phyloP scores from a whole-genome alignment of 257 asterid species.

The Lantana camara region DNA sequence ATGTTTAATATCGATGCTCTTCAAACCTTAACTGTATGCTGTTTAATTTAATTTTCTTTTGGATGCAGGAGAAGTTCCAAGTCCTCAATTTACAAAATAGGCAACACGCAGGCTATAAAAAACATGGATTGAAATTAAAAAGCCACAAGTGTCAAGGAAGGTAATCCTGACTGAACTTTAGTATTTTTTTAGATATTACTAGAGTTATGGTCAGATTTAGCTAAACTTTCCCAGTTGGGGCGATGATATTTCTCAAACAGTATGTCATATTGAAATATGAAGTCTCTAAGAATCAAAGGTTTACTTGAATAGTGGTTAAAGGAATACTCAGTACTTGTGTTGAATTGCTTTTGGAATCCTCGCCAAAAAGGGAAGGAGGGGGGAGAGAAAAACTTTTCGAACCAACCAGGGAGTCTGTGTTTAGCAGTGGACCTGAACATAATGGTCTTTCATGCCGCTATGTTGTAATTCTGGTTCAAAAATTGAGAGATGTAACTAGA shows the following conservation, averaged over 20 bases:
- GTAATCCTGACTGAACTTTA: slow-evolving; percentile 13
- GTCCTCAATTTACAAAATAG: slow-evolving; percentile 45
- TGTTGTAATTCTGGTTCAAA: neutral
- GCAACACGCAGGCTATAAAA: slow-evolving; percentile 86
- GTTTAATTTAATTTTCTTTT: slow-evolving; percentile 20
- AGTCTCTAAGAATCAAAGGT: too few species aligned
- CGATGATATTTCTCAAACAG: neutral
- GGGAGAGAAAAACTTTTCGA: too few species aligned
- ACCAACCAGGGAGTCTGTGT: too few species aligned
- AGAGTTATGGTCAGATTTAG: neutral
- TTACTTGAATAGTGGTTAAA: too few species aligned
- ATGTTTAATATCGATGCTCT: neutral
- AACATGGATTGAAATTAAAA: slow-evolving; percentile 87
- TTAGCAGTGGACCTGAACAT: neutral
- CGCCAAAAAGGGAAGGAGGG: too few species aligned
- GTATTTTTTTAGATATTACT: slow-evolving; percentile 2
- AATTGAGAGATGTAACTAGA: neutral
- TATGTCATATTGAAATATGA: too few species aligned
- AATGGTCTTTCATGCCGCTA: slow-evolving; percentile 2
- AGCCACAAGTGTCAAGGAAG: slow-evolving; percentile 47
- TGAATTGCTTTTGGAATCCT: too few species aligned
- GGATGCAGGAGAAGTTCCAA: slow-evolving; percentile 70
- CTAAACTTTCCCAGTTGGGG: neutral
- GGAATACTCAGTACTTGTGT: too few species aligned
- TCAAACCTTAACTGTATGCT: slow-evolving; percentile 10